Conservation (phyloP, 768 basidiomycete species). For the Sarcodon aspratus region DNA sequence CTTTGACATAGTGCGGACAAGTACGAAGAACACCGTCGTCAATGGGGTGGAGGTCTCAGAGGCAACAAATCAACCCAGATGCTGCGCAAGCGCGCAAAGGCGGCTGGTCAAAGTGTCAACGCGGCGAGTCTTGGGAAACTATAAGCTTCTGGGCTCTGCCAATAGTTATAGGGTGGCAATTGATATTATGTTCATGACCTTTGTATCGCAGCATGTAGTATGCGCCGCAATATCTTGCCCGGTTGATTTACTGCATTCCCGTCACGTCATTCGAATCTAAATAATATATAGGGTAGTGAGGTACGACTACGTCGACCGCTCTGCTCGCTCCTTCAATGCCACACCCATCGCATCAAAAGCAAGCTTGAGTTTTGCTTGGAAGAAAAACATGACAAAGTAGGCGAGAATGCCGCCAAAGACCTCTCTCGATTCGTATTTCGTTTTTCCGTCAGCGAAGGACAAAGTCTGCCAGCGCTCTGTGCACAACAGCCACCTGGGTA, state of each 20-base stretch:
- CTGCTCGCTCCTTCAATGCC: conserved; percentile 41
- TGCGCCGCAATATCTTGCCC: no score
- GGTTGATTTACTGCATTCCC: no score
- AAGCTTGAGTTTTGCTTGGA: conserved; percentile 27
- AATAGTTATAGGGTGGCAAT: not conserved
- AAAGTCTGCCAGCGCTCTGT: conserved; percentile 58
- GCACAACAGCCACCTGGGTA: conserved; percentile 36
- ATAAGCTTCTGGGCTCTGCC: conserved; percentile 20
- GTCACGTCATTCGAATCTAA: no score
- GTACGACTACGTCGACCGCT: conserved; percentile 13
- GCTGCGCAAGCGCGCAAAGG: conserved; percentile 91
- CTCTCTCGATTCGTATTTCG: conserved; percentile 54
- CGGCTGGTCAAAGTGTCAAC: conserved; percentile 56
- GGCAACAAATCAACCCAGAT: conserved; percentile 92
- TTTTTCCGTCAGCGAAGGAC: conserved; percentile 34
- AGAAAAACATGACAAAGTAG: conserved; percentile 35
- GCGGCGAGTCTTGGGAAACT: conserved; percentile 41
- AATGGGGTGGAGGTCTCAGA: conserved; percentile 95
- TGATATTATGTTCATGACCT: no score
- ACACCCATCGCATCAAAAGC: conserved; percentile 46
- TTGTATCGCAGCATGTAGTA: no score
- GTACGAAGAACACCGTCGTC: conserved; percentile 82
- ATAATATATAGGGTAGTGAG: no score
- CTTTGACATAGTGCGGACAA: conserved; percentile 61
- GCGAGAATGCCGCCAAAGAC: conserved; percentile 47